Conservation (phyloP, 1,139 yeast genomes). For the Hyphopichia wangnamkhiaoensis region DNA sequence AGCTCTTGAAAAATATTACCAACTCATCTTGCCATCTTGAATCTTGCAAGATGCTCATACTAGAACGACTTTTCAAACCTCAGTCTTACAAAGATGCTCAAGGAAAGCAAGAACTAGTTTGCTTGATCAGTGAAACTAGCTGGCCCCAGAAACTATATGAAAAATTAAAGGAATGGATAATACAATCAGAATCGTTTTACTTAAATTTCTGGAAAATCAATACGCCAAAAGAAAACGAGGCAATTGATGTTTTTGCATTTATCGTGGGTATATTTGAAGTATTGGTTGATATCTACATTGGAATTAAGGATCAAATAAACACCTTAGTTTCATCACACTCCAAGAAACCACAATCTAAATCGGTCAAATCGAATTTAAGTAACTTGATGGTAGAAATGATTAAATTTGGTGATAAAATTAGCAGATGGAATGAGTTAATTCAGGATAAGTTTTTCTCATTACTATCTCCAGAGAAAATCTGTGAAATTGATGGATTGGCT, state of each 20-base stretch:
- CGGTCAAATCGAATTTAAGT: slow-evolving; percentile 25
- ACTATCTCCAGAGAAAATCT: neutral
- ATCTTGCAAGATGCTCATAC: slow-evolving; percentile 46
- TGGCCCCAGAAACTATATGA: slow-evolving; percentile 28
- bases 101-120: slow-evolving; percentile 5
- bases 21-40: slow-evolving; percentile 39
- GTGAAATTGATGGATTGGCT: neutral
- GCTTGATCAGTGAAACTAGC: slow-evolving; percentile 21
- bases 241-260: slow-evolving; percentile 12
- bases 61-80: slow-evolving; percentile 38
- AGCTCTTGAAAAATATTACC: slow-evolving; percentile 33
- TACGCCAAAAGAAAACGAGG: neutral
- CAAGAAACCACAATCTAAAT: slow-evolving; percentile 22
- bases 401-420: slow-evolving; percentile 35
- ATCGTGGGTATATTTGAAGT: slow-evolving; percentile 52
- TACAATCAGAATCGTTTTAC: slow-evolving; percentile 29
- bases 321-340: slow-evolving; percentile 14
- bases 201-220: slow-evolving; percentile 10
- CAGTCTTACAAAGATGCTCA: slow-evolving; percentile 8
- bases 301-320: slow-evolving; percentile 28
- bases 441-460: slow-evolving; percentile 9
- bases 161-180: slow-evolving; percentile 34
- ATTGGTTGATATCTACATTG: slow-evolving; percentile 51
- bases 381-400: slow-evolving; percentile 39
- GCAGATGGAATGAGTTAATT: slow-evolving; percentile 35